Evolutionary conservation across 192 early-diverging fungal genomes (phyloP), one percentile per base, ranked within the genome.

Genomic region (Linnemannia zychae): DNA sequence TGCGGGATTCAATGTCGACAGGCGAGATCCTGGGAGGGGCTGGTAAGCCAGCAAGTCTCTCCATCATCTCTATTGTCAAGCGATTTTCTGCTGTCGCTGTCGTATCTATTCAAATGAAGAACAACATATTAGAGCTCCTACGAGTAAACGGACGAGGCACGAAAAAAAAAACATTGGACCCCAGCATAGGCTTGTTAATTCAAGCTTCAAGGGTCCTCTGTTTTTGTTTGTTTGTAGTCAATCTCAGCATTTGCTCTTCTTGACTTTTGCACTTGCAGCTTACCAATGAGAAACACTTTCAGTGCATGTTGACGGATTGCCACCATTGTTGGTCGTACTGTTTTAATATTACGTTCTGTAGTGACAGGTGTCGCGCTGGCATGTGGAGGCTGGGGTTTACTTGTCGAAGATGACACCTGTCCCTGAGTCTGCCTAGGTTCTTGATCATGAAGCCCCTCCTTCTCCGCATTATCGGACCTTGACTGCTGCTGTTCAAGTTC

Each of bases 251-350:
- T 20, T 38, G 33, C 36, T 40, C 22, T 68, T 12, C 1, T 63
- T 12, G 13, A 31, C 57, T 63, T 49, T 17, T 17, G 9, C 48
- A 15, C 31, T 31, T 40, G n/a, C 67, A 1, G 20, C 67, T 38
- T 40, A 69, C 67, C 38, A 24, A 75, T 40, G 44, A 36, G 76
- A 70, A 68, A 50, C 12, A 52, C 36, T 47, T 65, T 77, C n/a
- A 83, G 6, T 4, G 81, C 81, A 28, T 83, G 81, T 28, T 74
- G 71, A 38, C 76, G 76, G 18, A 83, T 46, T 3, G 81, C 76
- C 20, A 83, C 67, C 66, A 83, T 80, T 4, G 67, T 31, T 28
- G 57, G 11, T 13, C 38, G 34, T 13, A 13, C 67, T 0, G 13
- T 40, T 20, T 40, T 17, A 4, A 13, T 69, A 36, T 31, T 18